Evolutionary conservation across 2,329 filamentous ascomycete genomes (phyloP).

Genomic region (Fusarium sp.): DNA sequence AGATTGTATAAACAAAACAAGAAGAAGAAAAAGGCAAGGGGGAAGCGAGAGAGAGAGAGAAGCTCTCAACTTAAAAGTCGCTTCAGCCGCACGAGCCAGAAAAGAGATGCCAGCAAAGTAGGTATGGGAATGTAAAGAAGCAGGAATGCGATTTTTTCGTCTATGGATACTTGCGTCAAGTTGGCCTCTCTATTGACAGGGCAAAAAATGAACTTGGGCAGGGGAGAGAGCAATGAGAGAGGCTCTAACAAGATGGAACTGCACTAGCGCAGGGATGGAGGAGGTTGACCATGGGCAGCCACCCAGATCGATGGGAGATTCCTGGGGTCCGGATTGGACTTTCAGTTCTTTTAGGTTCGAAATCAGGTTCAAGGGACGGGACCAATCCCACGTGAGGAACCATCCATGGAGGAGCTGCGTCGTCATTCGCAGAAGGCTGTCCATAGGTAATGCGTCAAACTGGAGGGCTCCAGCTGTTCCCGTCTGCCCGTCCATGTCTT

Average conservation of each 20-base stretch:
- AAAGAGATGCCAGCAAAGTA: background rate
- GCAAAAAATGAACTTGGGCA: conserved; percentile 3
- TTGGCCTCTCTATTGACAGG: conserved; percentile 1
- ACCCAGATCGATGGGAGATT: conserved; percentile 17
- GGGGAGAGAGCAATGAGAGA: conserved; percentile 9
- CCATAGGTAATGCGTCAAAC: background rate
- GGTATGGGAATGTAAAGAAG: background rate
- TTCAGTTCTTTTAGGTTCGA: background rate
- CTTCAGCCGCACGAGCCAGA: conserved; percentile 2
- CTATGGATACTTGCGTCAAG: conserved; percentile 23
- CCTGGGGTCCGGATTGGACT: background rate
- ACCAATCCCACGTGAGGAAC: conserved; percentile 28
- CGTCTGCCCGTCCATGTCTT: background rate
- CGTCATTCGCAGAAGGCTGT: conserved; percentile 16
- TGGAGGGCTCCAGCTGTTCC: background rate
- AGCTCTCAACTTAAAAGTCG: background rate
- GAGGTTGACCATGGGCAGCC: background rate
- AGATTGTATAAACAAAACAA: background rate
- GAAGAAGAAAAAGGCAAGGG: background rate
- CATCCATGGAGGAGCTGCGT: conserved; percentile 22
- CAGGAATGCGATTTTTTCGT: background rate
- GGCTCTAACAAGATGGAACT: conserved; percentile 15
- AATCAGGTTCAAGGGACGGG: background rate
- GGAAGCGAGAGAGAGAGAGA: conserved; percentile 7
- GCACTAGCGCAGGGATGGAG: conserved; percentile 14